Percentiles rank a stretch among this genome's conserved stretches.
phyloP scores from a whole-genome alignment of 495 filamentous ascomycete genomes.

The Hypoxylon trugodes region DNA sequence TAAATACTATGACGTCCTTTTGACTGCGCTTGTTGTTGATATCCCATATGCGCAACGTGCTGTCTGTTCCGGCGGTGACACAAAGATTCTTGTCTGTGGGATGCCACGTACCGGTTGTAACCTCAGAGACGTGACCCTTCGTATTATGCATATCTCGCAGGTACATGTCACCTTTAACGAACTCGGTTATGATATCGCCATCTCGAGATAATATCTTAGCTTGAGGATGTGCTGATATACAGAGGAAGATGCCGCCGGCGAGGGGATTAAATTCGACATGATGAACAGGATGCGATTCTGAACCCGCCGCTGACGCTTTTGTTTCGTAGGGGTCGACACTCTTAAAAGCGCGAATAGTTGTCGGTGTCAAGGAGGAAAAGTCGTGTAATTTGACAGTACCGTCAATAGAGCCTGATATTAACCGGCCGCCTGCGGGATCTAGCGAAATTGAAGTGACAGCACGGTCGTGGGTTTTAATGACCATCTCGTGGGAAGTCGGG shows the following conservation, averaged over 20 bases:
- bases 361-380: constrained; percentile 93
- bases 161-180: constrained; percentile 98
- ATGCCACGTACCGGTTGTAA: constrained; percentile 87
- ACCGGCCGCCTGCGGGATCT: constrained; percentile 83
- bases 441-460: constrained; percentile 84
- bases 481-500: constrained; percentile 90
- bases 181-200: constrained; percentile 83
- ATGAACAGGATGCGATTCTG: constrained; percentile 88
- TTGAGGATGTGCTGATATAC: constrained; percentile 85
- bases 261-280: constrained; percentile 86
- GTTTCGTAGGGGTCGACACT: constrained; percentile 84
- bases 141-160: constrained; percentile 95
- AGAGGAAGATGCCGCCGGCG: constrained; percentile 81
- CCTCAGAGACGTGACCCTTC: constrained; percentile 92
- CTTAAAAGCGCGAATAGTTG: constrained; percentile 91
- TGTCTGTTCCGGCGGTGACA: constrained; percentile 91
- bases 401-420: constrained; percentile 90
- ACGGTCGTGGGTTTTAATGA: constrained; percentile 90
- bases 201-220: constrained; percentile 89
- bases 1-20: constrained; percentile 93
- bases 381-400: constrained; percentile 93
- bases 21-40: constrained; percentile 85
- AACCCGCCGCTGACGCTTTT: constrained; percentile 70
- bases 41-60: constrained; percentile 96
- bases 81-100: constrained; percentile 82